These are phyloP conservation scores for Hypoxylon sp. DNA, from an alignment of 2,329 filamentous ascomycete genomes.

Conservation along the genomic window DNA sequence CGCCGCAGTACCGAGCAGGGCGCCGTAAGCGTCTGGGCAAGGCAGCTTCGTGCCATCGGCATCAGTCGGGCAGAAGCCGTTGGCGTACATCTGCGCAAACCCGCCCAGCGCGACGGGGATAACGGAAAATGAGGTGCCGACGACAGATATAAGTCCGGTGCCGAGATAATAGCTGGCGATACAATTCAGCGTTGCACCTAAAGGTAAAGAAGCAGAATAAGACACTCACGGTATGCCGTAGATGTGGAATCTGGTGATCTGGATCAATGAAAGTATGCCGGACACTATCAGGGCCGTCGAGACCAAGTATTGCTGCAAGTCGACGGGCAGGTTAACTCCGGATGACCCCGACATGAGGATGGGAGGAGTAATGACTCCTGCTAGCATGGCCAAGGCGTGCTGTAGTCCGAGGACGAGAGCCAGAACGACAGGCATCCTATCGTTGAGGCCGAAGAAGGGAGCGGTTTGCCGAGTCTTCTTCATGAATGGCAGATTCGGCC, in stretches of 20 bases:
- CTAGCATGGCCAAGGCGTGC: slow-evolving; percentile 79
- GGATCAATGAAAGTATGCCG: slow-evolving; percentile 75
- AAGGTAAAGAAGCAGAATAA: neutral
- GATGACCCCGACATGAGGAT: slow-evolving; percentile 71
- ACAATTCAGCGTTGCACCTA: slow-evolving; percentile 5
- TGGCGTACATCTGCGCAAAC: slow-evolving; percentile 78
- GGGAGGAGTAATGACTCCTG: slow-evolving; percentile 78
- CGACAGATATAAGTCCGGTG: slow-evolving; percentile 81
- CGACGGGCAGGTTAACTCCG: slow-evolving; percentile 68
- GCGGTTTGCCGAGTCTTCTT: slow-evolving; percentile 64
- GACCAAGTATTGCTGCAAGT: slow-evolving; percentile 77
- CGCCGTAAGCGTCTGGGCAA: slow-evolving; percentile 79
- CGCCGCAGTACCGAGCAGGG: slow-evolving; percentile 73
- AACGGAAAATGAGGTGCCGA: slow-evolving; percentile 79
- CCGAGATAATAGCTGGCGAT: slow-evolving; percentile 72
- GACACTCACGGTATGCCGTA: slow-evolving; percentile 65
- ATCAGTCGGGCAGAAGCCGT: slow-evolving; percentile 70
- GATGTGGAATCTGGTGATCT: slow-evolving; percentile 81
- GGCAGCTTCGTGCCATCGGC: slow-evolving; percentile 71
- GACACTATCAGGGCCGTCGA: slow-evolving; percentile 82
- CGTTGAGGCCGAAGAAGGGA: slow-evolving; percentile 86
- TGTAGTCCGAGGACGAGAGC: slow-evolving; percentile 80
- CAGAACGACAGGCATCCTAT: slow-evolving; percentile 77
- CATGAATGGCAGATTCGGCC: slow-evolving; percentile 83
- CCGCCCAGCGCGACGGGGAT: slow-evolving; percentile 77